Evolutionary conservation across 805 yeast genomes (phyloP).

Genomic region (Kuraishia cidri): DNA sequence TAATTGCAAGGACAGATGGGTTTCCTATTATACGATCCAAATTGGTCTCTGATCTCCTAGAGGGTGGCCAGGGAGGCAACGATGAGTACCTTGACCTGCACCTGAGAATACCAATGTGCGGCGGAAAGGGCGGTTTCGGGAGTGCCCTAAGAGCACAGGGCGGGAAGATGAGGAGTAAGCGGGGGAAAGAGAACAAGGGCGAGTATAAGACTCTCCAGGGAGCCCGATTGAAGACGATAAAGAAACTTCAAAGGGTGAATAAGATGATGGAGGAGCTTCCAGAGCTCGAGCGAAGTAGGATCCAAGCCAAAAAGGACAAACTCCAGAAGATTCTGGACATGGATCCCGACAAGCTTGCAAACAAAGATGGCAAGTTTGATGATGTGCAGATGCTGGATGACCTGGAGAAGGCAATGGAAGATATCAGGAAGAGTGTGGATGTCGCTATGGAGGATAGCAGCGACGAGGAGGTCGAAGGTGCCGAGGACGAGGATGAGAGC

Average conservation of each 20-base stretch:
- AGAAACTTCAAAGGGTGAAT: conserved; percentile 26
- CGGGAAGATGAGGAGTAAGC: conserved; percentile 21
- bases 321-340: conserved; percentile 21
- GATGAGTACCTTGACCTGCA: conserved; percentile 15
- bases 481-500: neutral
- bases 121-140: conserved; percentile 49
- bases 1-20: conserved; percentile 9
- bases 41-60: conserved; percentile 2
- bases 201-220: conserved; percentile 30
- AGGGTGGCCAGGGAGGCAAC: neutral
- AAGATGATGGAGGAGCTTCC: conserved; percentile 8
- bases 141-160: conserved; percentile 30
- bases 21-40: conserved; percentile 3
- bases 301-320: conserved; percentile 21
- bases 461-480: neutral
- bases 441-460: conserved; percentile 4
- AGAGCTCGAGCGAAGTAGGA: conserved; percentile 11
- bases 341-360: conserved; percentile 9
- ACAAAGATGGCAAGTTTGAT: conserved; percentile 20
- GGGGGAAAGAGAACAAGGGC: conserved; percentile 11
- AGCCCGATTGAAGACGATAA: conserved; percentile 22
- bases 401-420: conserved; percentile 25
- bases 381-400: conserved; percentile 27
- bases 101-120: conserved; percentile 25
- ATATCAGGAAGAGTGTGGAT: conserved; percentile 19